Percentiles rank a stretch among this genome's conserved stretches.
Evolutionary conservation across 768 basidiomycete species (phyloP).

Genomic region (Podaxis rugospora): DNA sequence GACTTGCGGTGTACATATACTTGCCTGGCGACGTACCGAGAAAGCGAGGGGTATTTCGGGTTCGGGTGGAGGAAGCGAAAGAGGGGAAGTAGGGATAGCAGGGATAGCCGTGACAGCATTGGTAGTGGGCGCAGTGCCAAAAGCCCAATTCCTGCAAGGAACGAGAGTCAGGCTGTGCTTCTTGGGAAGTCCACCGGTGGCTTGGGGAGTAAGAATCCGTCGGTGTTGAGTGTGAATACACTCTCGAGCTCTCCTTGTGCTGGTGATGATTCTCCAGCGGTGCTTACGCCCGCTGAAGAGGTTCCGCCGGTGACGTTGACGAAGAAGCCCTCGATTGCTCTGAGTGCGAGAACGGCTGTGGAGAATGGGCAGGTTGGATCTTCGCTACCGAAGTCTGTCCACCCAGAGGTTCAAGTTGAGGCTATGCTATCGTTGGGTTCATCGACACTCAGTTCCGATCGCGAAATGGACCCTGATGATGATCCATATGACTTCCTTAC

Average conservation of each 20-base stretch:
- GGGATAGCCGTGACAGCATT: neutral
- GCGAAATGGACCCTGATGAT: constrained; percentile 25
- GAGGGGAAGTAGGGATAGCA: constrained; percentile 9
- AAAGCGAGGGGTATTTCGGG: neutral
- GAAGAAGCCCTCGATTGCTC: constrained; percentile 5
- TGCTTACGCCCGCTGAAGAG: neutral
- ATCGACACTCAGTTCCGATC: neutral
- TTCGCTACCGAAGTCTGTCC: neutral
- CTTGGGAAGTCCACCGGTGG: constrained; percentile 21
- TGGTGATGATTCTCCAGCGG: neutral
- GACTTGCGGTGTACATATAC: constrained; percentile 38
- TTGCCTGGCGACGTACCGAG: neutral
- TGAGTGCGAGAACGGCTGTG: neutral
- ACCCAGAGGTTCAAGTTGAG: neutral
- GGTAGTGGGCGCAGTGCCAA: neutral
- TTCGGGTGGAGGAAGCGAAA: constrained; percentile 15
- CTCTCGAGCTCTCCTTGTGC: neutral
- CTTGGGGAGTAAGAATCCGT: neutral
- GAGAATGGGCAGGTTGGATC: neutral
- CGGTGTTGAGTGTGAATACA: constrained; percentile 5
- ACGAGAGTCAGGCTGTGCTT: constrained; percentile 34
- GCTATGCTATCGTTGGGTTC: neutral
- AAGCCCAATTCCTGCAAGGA: neutral
- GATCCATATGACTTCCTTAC: constrained; percentile 73
- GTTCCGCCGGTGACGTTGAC: neutral